A percentile compares a stretch with the other conserved stretches of the same genome.
phyloP scores from a whole-genome alignment of 2,329 filamentous ascomycete genomes.

The Esteya vermicola region DNA sequence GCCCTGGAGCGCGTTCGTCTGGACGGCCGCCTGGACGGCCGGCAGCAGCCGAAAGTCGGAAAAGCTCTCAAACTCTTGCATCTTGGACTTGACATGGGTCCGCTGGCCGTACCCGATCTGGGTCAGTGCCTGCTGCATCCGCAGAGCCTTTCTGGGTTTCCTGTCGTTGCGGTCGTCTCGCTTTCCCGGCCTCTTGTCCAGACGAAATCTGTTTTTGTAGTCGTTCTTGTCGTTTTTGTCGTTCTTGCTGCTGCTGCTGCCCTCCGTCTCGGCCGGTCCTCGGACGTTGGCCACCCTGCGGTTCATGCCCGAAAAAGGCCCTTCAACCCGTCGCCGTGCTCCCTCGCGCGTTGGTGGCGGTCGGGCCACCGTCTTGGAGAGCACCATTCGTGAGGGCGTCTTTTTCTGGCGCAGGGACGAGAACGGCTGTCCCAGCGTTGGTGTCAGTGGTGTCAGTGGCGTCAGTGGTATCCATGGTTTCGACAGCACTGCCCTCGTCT shows the following conservation, averaged over 20 bases:
- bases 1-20: conserved; percentile 57
- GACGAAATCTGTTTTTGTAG: no score
- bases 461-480: neutral
- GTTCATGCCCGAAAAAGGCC: conserved; percentile 44
- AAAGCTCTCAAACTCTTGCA: conserved; percentile 61
- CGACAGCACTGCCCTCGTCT: neutral
- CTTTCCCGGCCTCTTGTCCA: neutral
- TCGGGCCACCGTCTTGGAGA: conserved; percentile 37
- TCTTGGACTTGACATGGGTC: conserved; percentile 35
- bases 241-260: neutral
- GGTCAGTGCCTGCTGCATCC: conserved; percentile 77
- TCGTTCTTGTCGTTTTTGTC: neutral
- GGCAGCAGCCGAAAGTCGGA: conserved; percentile 67
- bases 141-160: conserved; percentile 61
- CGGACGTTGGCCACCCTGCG: conserved; percentile 32
- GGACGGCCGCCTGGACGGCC: conserved; percentile 54
- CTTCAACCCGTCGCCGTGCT: conserved; percentile 25
- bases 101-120: conserved; percentile 62
- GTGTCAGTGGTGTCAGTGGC: neutral
- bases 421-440: conserved; percentile 7
- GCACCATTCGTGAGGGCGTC: conserved; percentile 40
- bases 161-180: neutral
- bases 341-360: conserved; percentile 20
- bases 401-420: conserved; percentile 3
- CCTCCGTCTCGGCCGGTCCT: conserved; percentile 10